phyloP scores from a whole-genome alignment of 805 yeast species.

The Wickerhamiella azymoides region DNA sequence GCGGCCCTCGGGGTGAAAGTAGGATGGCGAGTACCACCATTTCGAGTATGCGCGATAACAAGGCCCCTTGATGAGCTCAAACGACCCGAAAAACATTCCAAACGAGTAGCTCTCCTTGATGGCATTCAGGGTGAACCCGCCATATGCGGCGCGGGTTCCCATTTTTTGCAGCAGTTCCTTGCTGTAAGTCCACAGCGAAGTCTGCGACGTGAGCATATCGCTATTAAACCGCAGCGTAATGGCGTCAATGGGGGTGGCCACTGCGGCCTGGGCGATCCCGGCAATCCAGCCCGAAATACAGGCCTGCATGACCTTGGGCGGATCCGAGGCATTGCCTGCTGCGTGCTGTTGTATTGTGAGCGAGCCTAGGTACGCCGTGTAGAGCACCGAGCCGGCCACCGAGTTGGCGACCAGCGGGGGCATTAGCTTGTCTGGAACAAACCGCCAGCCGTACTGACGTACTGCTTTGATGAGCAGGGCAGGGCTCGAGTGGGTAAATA shows the following conservation, averaged over 20 bases:
- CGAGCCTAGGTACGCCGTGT: constrained; percentile 57
- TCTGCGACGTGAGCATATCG: constrained; percentile 58
- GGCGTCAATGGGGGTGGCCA: constrained; percentile 91
- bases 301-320: constrained; percentile 37
- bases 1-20: constrained; percentile 20
- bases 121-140: constrained; percentile 70
- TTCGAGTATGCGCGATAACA: constrained; percentile 21
- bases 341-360: constrained; percentile 16
- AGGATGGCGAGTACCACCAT: constrained; percentile 21
- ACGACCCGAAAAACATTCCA: constrained; percentile 70
- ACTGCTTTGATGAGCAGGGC: constrained; percentile 63
- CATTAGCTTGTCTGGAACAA: constrained; percentile 68
- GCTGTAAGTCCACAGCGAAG: constrained; percentile 68
- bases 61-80: constrained; percentile 59
- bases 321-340: constrained; percentile 23
- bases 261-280: constrained; percentile 75
- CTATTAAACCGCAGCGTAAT: constrained; percentile 69
- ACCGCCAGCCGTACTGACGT: constrained; percentile 68
- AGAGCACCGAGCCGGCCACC: constrained; percentile 73
- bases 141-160: constrained; percentile 75
- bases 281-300: constrained; percentile 73
- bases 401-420: constrained; percentile 87
- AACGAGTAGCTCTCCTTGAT: constrained; percentile 70
- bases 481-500: constrained; percentile 61
- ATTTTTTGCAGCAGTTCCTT: constrained; percentile 50